phyloP scores from a whole-genome alignment of 2,329 filamentous ascomycete genomes.

The Venturia pyrina region DNA sequence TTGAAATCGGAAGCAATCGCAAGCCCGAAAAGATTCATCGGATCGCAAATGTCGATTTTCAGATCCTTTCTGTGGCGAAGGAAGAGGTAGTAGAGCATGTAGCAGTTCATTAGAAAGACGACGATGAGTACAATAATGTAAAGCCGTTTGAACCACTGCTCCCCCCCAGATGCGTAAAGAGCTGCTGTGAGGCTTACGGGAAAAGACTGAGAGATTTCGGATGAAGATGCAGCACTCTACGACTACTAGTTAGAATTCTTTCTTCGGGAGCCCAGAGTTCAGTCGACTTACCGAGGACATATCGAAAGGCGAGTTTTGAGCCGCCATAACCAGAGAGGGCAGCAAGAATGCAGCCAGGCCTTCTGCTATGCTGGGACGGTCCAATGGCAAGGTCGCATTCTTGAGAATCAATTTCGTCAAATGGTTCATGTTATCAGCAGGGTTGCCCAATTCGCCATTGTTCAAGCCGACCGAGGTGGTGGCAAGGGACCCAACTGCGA shows the following conservation, averaged over 20 bases:
- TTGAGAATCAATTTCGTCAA: not conserved
- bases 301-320: slow-evolving; percentile 1
- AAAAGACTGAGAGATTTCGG: not conserved
- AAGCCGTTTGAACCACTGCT: not conserved
- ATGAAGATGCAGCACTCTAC: not conserved
- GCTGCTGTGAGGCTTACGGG: not conserved
- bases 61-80: not conserved
- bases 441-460: not conserved
- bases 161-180: not conserved
- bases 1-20: not conserved
- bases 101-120: not conserved
- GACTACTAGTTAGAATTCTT: not conserved
- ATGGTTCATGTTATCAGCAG: not conserved
- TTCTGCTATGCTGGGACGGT: slow-evolving; percentile 1
- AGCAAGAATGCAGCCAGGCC: not conserved
- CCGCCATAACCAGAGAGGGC: not conserved
- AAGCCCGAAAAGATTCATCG: not conserved
- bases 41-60: not conserved
- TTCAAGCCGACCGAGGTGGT: not conserved
- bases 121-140: not conserved
- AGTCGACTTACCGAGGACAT: not conserved
- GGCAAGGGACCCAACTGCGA: not conserved
- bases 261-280: not conserved
- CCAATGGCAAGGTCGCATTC: not conserved
- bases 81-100: slow-evolving; percentile 3